These are phyloP conservation scores for Multifurca ochricompacta DNA, from an alignment of 768 basidiomycete species.

Conservation along the genomic window DNA sequence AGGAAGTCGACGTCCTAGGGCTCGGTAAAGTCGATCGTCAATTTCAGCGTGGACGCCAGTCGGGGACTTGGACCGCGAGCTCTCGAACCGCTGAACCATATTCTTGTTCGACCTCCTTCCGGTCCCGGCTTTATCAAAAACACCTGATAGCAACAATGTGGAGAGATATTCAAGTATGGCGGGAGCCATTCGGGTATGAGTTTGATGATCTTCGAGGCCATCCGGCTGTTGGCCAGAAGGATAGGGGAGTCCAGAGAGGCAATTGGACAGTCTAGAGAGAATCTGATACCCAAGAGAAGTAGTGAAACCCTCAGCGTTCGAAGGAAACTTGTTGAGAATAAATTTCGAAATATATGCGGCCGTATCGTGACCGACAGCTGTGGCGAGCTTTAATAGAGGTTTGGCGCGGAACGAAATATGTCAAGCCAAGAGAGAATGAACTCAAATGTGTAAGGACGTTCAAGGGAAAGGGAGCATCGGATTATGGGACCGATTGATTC, in stretches of 20 bases:
- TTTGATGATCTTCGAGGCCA: neutral
- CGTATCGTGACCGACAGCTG: neutral
- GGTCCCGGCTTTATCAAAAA: neutral
- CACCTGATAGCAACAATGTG: neutral
- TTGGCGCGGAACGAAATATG: neutral
- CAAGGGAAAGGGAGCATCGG: neutral
- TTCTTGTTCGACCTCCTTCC: neutral
- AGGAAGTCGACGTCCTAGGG: neutral
- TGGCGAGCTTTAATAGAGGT: neutral
- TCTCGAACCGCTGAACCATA: neutral
- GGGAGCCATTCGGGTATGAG: neutral
- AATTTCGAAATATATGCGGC: neutral
- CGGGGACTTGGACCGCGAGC: neutral
- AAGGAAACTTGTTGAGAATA: neutral
- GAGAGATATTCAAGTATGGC: neutral
- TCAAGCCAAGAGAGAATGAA: constrained; percentile 4
- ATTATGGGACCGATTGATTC: constrained; percentile 7
- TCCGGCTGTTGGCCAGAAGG: neutral
- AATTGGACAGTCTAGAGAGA: constrained; percentile 1
- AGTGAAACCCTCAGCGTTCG: neutral
- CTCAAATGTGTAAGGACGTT: constrained; percentile 3
- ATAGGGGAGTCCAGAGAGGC: constrained; percentile 1
- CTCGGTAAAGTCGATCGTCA: neutral
- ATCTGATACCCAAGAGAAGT: neutral
- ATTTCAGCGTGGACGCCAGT: neutral